phyloP scores from a whole-genome alignment of 1,284 basidiomycete species.

The Boletus mariae region DNA sequence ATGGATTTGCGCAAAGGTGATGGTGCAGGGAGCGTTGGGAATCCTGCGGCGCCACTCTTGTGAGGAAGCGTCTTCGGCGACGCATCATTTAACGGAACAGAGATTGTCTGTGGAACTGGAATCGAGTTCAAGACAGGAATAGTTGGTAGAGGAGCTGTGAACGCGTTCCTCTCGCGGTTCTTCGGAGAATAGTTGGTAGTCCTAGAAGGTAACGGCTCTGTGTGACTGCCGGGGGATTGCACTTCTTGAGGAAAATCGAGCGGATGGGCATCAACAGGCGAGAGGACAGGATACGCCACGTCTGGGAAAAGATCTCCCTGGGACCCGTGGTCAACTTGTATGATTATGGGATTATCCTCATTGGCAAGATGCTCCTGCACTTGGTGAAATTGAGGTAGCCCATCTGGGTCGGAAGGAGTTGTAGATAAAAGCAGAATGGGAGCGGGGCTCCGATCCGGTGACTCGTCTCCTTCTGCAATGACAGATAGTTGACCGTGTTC shows the following conservation, averaged over 20 bases:
- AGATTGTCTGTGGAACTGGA: slow-evolving; percentile 13
- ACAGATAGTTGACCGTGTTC: slow-evolving; percentile 50
- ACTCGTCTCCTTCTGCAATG: slow-evolving; percentile 70
- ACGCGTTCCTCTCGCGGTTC: slow-evolving; percentile 16
- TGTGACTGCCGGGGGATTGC: slow-evolving; percentile 11
- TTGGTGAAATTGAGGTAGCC: neutral
- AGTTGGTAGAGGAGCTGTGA: slow-evolving; percentile 33
- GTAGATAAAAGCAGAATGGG: slow-evolving; percentile 20
- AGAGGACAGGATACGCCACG: slow-evolving; percentile 6
- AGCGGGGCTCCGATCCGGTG: slow-evolving; percentile 38
- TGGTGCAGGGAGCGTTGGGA: slow-evolving; percentile 61
- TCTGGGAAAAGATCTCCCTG: slow-evolving; percentile 2
- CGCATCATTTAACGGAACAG: slow-evolving; percentile 33
- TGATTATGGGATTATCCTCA: neutral
- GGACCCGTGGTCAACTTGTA: neutral
- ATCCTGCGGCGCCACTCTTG: slow-evolving; percentile 38
- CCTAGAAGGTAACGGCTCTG: slow-evolving; percentile 22
- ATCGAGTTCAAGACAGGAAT: slow-evolving; percentile 16
- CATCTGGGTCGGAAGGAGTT: neutral
- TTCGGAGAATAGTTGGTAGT: slow-evolving; percentile 9
- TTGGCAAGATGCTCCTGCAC: neutral
- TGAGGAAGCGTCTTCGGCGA: slow-evolving; percentile 27
- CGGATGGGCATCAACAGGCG: slow-evolving; percentile 35
- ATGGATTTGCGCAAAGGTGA: slow-evolving; percentile 67
- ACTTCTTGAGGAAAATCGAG: slow-evolving; percentile 32